Evolutionary conservation across 2,329 filamentous ascomycete species (phyloP).

Genomic region (Zopfia rhizophila): DNA sequence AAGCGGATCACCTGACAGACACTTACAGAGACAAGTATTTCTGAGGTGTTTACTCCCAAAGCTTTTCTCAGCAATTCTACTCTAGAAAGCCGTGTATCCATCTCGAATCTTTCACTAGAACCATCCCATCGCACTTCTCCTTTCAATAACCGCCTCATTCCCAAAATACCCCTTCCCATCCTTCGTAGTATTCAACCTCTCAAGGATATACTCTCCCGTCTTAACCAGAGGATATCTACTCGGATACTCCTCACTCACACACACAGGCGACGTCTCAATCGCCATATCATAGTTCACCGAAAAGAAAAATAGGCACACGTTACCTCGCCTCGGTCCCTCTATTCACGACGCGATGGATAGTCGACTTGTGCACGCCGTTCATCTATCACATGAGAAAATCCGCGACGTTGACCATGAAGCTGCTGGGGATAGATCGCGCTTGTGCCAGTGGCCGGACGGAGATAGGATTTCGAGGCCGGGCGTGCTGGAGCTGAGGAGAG

Average conservation of each 20-base stretch:
- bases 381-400: constrained; percentile 64
- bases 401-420: constrained; percentile 64
- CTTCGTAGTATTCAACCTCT: constrained; percentile 47
- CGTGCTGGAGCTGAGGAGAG: constrained; percentile 40
- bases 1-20: too few relatives aligned
- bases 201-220: constrained; percentile 54
- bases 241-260: constrained; percentile 43
- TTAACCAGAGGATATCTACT: constrained; percentile 48
- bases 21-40: too few relatives aligned
- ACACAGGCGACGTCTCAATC: constrained; percentile 53
- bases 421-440: constrained; percentile 52
- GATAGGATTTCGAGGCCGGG: constrained; percentile 49
- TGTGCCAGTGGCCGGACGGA: constrained; percentile 42
- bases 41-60: too few relatives aligned
- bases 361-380: constrained; percentile 61
- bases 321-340: constrained; percentile 51
- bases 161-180: constrained; percentile 41
- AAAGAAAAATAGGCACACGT: constrained; percentile 62
- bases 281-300: constrained; percentile 53
- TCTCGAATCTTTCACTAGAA: too few relatives aligned
- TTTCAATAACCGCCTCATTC: constrained; percentile 25
- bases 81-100: too few relatives aligned
- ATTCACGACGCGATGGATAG: constrained; percentile 62
- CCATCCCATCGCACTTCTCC: too few relatives aligned
- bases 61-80: too few relatives aligned